phyloP scores from a whole-genome alignment of 1,284 basidiomycete species.

The Heliocybe sulcata region DNA sequence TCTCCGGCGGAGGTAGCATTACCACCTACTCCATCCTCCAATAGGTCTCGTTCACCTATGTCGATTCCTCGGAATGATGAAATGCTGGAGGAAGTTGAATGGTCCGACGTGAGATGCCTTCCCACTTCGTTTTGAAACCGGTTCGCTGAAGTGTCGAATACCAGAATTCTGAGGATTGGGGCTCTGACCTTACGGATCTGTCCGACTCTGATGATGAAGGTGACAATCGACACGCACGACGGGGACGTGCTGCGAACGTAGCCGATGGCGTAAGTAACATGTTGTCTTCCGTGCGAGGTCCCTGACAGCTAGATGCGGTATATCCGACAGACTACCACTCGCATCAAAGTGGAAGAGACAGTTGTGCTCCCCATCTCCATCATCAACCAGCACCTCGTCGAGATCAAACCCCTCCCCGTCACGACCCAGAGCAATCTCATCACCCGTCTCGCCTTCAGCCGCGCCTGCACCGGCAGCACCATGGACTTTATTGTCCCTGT shows the following conservation, averaged over 20 bases:
- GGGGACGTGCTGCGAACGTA: neutral
- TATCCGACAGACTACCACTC: neutral
- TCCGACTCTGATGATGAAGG: neutral
- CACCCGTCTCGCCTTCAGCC: neutral
- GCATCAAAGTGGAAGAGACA: neutral
- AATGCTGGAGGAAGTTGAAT: neutral
- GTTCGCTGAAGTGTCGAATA: neutral
- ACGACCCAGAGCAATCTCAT: neutral
- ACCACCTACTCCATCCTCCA: neutral
- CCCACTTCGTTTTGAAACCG: neutral
- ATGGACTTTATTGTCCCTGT: neutral
- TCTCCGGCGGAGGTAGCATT: neutral
- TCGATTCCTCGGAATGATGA: neutral
- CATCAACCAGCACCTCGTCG: neutral
- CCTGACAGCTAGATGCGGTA: no score
- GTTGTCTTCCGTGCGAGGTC: neutral
- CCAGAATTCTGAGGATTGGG: neutral
- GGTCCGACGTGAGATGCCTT: neutral
- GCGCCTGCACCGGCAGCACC: neutral
- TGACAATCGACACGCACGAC: no score
- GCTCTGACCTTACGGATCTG: neutral
- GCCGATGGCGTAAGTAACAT: neutral
- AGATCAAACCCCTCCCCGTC: neutral
- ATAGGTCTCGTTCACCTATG: neutral
- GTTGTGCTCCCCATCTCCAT: neutral